Evolutionary conservation across 2,329 filamentous ascomycete genomes (phyloP).

Genomic region (Paraconiothyrium sp.): DNA sequence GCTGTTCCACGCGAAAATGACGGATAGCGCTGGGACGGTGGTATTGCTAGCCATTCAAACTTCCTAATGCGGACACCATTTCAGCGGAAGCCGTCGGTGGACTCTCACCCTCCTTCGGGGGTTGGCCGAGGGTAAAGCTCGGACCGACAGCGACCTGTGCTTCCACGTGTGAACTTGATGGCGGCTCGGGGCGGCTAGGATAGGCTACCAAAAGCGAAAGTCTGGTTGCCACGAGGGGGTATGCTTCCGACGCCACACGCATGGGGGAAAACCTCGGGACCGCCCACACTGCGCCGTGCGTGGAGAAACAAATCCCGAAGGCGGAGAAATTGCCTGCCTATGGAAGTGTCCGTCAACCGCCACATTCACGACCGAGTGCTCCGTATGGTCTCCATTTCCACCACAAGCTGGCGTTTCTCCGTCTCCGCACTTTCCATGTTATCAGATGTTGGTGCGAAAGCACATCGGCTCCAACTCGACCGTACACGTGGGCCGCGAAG

Average conservation of each 20-base stretch:
- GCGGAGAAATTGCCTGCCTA: constrained; percentile 2
- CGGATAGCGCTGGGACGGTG: neutral
- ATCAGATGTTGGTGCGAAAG: constrained; percentile 4
- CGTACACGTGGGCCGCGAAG: constrained; percentile 7
- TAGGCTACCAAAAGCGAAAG: constrained; percentile 2
- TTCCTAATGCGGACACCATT: neutral
- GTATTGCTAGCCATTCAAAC: neutral
- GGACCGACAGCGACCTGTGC: neutral
- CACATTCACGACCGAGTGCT: neutral
- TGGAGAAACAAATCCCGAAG: constrained; percentile 2
- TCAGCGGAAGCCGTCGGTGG: neutral
- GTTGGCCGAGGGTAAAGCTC: neutral
- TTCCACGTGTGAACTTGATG: neutral
- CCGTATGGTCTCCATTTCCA: too few species aligned
- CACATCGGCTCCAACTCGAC: neutral
- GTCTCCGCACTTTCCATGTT: neutral
- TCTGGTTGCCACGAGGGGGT: constrained; percentile 2
- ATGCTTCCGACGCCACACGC: neutral
- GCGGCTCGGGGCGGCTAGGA: neutral
- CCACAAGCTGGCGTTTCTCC: neutral
- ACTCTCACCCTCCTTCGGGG: neutral
- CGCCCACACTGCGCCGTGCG: neutral
- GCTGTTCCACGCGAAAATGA: constrained; percentile 1
- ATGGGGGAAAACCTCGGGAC: constrained; percentile 2
- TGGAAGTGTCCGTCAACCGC: too few species aligned